Evolutionary conservation across 305 asterid species (phyloP).

Genomic region (Salvia sclarea): DNA sequence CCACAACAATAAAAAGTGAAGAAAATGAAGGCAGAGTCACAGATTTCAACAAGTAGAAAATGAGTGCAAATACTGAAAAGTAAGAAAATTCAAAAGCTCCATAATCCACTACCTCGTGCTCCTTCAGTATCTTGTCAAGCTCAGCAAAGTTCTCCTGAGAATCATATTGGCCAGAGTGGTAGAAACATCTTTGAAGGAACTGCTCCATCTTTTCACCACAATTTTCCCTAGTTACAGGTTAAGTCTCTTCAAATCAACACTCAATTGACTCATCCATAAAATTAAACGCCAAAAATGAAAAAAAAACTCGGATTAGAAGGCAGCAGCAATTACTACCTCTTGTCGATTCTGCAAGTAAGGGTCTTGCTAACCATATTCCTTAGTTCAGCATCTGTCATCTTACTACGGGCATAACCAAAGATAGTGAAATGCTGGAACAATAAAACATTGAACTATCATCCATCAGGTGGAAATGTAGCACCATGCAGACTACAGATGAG

Average conservation of each 20-base stretch:
- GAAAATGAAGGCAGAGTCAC: background rate
- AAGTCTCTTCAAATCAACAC: background rate
- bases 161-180: slow-evolving; percentile 89
- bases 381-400: slow-evolving; percentile 90
- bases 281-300: background rate
- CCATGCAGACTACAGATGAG: background rate
- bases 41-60: slow-evolving; percentile 4
- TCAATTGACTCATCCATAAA: background rate
- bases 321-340: slow-evolving; percentile 59
- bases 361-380: slow-evolving; percentile 88
- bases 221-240: slow-evolving; percentile 60
- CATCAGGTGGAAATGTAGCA: background rate
- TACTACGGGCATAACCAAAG: slow-evolving; percentile 94
- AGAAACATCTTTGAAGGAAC: slow-evolving; percentile 81
- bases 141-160: slow-evolving; percentile 63
- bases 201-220: slow-evolving; percentile 94
- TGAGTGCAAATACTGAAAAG: slow-evolving; percentile 10
- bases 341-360: slow-evolving; percentile 90
- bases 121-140: slow-evolving; percentile 68
- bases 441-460: background rate
- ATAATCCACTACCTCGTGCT: slow-evolving; percentile 68
- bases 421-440: slow-evolving; percentile 75
- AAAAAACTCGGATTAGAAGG: background rate
- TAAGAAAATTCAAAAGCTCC: background rate
- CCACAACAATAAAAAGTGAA: background rate